Evolutionary conservation across 2,329 filamentous ascomycete species (phyloP), one percentile per base, ranked within the genome.

Genomic region (Pleurostoma richardsiae): DNA sequence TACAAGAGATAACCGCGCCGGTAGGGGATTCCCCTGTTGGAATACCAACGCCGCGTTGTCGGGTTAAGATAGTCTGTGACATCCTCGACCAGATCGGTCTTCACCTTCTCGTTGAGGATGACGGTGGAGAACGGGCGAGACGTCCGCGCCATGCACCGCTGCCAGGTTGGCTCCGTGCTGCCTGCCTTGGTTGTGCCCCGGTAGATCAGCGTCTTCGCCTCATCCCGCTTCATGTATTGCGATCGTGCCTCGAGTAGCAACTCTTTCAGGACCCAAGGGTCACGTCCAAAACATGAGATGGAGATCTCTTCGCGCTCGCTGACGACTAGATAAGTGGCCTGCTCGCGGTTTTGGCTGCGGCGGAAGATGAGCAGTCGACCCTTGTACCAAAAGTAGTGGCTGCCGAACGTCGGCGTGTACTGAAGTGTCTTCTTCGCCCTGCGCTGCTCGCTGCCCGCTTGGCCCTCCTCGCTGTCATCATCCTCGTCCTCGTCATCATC

Each of bases 1-100:
- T 91, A 74, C 11, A 95, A 80, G 0, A 95, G 77, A 58, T 94
- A 95, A 0, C 90, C 90, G 4, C 90, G 77, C 10, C 90, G 80
- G 61, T 95, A 95, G 0, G 90, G 90, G 30, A 95, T 92, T 1
- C 90, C 90, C 5, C 89, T 78, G 54, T 88, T 86, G 0, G 84
- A 76, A 60, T 96, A 95, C 88, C 89, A 95, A n/a, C 82, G 74
- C 40, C 79, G 72, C 0, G 82, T 85, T 10, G 70, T 65, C 0
- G 81, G 81, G 51, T 80, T 71, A 33, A 86, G 73, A 56, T 86
- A 86, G 55, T 85, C 80, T 29, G 70, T 71, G 30, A 83, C 74
- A 54, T 86, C 83, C 39, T 74, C 71, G 42, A 86, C 69, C 10
- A 86, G 69, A 3, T 75, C 70, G 50, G 74, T 62, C 69, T 86